Base-by-base conservation (phyloP, 2,329 filamentous ascomycete genomes). In the Mycosphaerella sp. region DNA sequence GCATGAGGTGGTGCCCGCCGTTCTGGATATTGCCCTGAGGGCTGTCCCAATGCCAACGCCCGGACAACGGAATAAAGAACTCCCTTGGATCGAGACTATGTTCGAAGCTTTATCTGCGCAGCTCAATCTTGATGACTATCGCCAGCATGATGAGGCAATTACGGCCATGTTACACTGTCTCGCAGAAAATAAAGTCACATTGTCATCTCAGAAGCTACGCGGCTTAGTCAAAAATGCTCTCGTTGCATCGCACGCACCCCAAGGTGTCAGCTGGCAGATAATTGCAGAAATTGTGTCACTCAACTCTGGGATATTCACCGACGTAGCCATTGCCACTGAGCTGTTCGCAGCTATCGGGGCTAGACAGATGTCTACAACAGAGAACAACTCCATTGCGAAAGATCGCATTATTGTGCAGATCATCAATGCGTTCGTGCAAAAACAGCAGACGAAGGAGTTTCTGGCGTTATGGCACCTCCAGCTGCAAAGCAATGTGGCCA, bases 301-400 rank as follows among this genome's bases (percentile, higher is more conserved):
- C 44, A 74, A 78, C 55, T 59, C 72, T 2, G 72, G 72, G 53
- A 68, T 74, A 4, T 76, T 78, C 54, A 64, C 74, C 7, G 57
- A 57, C 28, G 12, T 42, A 12, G 36, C n/a, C 12, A 18, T 56
- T 13, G 21, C 52, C 9, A 18, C 52, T 17, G 35, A 49, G 37
- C 21, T 59, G 9, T 54, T 59, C 34, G 34, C 30, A 12, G 39
- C 28, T 7, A 41, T 42, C 14, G 39, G 13, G 13, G 13, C 12
- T 16, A 32, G 39, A 18, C 25, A 35, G 18, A 16, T 30, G 18
- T 34, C 28, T 32, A n/a, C 16, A 16, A 32, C 25, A 27, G 18
- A 25, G 42, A n/a, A 4, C 12, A 27, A 41, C 14, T 28, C 34
- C n/a, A n/a, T 21, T 16, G 6, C 39, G 36, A 60, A 2, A 49